These are phyloP conservation scores for Apiosordaria backusii DNA, from an alignment of 495 filamentous ascomycete species.

Conservation along the genomic window DNA sequence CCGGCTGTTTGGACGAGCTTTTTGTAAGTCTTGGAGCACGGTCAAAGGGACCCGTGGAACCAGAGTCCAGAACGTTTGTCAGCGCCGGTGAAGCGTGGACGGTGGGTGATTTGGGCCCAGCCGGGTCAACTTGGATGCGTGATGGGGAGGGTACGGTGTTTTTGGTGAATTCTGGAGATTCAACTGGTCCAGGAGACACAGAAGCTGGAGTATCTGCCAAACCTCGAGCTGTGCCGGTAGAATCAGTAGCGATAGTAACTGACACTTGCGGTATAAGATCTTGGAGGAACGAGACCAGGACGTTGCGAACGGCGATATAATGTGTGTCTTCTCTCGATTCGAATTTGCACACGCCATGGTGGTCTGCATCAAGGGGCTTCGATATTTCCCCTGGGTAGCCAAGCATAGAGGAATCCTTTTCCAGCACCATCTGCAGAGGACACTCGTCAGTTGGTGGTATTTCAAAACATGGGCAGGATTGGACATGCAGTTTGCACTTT, in stretches of 20 bases:
- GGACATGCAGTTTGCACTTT: conserved; percentile 21
- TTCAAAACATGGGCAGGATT: too few relatives aligned
- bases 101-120: too few relatives aligned
- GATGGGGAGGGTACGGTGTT: too few relatives aligned
- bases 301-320: conserved; percentile 41
- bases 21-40: too few relatives aligned
- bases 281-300: conserved; percentile 27
- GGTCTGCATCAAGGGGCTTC: conserved; percentile 44
- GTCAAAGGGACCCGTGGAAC: too few relatives aligned
- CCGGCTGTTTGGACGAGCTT: too few relatives aligned
- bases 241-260: not conserved
- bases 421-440: conserved; percentile 36
- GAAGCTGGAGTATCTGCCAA: too few relatives aligned
- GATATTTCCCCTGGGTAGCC: conserved; percentile 44
- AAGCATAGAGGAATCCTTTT: conserved; percentile 44
- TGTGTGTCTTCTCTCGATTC: conserved; percentile 37
- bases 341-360: conserved; percentile 50
- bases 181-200: too few relatives aligned
- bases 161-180: too few relatives aligned
- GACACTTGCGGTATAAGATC: conserved; percentile 19
- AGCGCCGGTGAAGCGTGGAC: too few relatives aligned
- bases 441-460: not conserved
- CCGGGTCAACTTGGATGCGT: not conserved
- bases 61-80: too few relatives aligned
- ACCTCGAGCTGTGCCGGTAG: not conserved